Evolutionary conservation across 2,329 filamentous ascomycete genomes (phyloP).

Genomic region (Nemania sp.): DNA sequence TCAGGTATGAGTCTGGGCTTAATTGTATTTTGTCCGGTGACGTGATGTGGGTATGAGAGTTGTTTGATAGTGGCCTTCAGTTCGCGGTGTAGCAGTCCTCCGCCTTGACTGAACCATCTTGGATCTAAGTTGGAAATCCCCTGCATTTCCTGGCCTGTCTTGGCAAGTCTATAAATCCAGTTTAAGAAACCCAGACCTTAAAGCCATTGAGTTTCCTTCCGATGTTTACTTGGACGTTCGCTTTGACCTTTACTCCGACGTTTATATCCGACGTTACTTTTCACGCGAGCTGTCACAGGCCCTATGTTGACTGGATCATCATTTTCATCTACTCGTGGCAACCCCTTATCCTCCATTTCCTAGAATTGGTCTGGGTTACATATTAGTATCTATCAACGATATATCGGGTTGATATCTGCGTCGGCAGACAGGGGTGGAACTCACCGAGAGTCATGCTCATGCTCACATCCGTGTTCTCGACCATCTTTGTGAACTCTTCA

Average conservation of each 20-base stretch:
- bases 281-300: too few relatives aligned
- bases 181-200: background rate
- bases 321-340: too few relatives aligned
- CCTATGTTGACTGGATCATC: too few relatives aligned
- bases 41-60: background rate
- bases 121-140: constrained; percentile 2
- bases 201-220: background rate
- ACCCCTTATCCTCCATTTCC: constrained; percentile 1
- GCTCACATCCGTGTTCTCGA: constrained; percentile 85
- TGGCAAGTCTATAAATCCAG: background rate
- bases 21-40: background rate
- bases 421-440: constrained; percentile 34
- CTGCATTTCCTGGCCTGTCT: constrained; percentile 3
- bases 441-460: constrained; percentile 74
- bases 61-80: background rate
- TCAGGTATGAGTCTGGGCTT: background rate
- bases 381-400: constrained; percentile 8
- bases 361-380: constrained; percentile 25
- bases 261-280: too few relatives aligned
- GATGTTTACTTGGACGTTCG: too few relatives aligned
- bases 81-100: too few relatives aligned
- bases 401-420: background rate
- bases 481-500: constrained; percentile 98
- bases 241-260: too few relatives aligned
- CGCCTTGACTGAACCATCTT: background rate